Percentiles rank a stretch among this genome's conserved stretches.
These are phyloP conservation scores for Colletotrichum gigasporum DNA, from an alignment of 2,329 filamentous ascomycete genomes.

Conservation along the genomic window DNA sequence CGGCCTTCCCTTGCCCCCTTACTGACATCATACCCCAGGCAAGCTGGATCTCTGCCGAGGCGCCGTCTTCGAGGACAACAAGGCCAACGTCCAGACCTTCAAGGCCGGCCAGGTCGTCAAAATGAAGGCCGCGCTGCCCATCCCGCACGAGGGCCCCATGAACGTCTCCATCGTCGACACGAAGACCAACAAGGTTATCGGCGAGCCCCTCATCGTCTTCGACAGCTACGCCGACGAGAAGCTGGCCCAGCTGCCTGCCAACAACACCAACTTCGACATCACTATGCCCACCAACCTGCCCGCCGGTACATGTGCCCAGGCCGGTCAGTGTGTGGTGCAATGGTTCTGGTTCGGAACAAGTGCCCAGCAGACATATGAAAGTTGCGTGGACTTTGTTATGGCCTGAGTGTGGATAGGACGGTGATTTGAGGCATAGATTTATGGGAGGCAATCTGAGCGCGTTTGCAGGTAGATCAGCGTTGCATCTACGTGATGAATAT, in stretches of 20 bases:
- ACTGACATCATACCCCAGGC: slow-evolving; percentile 12
- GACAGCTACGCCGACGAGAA: slow-evolving; percentile 61
- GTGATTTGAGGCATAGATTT: neutral
- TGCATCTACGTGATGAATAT: neutral
- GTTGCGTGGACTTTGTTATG: slow-evolving; percentile 47
- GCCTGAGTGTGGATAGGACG: neutral
- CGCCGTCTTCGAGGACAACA: slow-evolving; percentile 56
- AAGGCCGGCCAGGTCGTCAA: slow-evolving; percentile 52
- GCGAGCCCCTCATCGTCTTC: slow-evolving; percentile 62
- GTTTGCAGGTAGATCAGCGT: slow-evolving; percentile 6
- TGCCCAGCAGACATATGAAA: slow-evolving; percentile 50
- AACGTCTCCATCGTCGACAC: slow-evolving; percentile 69
- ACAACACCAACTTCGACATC: slow-evolving; percentile 56
- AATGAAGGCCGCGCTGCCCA: slow-evolving; percentile 51
- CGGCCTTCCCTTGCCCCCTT: neutral
- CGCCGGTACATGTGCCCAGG: slow-evolving; percentile 40
- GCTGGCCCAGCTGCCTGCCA: slow-evolving; percentile 44
- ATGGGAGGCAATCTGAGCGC: neutral
- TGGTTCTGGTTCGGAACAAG: slow-evolving; percentile 55
- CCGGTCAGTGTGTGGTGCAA: slow-evolving; percentile 49
- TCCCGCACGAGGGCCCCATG: slow-evolving; percentile 55
- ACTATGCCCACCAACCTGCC: slow-evolving; percentile 41
- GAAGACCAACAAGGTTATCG: slow-evolving; percentile 60
- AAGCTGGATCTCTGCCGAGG: slow-evolving; percentile 56
- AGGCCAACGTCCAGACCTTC: slow-evolving; percentile 51